Evolutionary conservation across 441 rosid species (phyloP), one percentile per base, ranked within the genome.

Genomic region (Pelargonium australe): DNA sequence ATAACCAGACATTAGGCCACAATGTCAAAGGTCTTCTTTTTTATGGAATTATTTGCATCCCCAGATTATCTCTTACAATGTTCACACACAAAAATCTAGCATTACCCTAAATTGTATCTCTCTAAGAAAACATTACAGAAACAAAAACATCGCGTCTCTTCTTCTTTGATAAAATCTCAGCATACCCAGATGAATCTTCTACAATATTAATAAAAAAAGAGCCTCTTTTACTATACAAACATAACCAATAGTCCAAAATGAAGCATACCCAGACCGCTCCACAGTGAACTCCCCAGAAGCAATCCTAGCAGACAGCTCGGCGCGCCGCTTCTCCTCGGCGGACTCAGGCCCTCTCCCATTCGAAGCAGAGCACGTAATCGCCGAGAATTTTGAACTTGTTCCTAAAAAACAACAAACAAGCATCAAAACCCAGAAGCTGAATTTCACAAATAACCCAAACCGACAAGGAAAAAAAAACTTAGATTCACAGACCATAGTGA

Each of bases 201-300:
- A 19, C 37, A 58, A 1, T 9, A 69, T 12, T 8, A 37, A 60
- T 7, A 31, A 3, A 40, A 53, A 31, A 68, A 12, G 9, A 23
- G 10, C 5, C 40, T 34, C 40, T 34, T 34, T 34, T 34, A 34
- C 7, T 34, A 34, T 34, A 34, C 5, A 34, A 34, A 34, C 40
- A 34, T 34, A 34, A 34, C 45, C 68, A 45, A 47, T 43, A 45
- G 14, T 0, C 14, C 5, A 9, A 28, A 45, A 25, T 44, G 43
- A 23, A 57, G 16, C 60, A 67, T 80, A 91, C 98, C 94, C 80
- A 67, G 89, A 69, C 75, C 83, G 76, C 43, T 74, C 76, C 0
- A 88, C 91, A 4, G 94, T 91, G 80, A 91, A 94, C 17, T 84
- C 97, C 49, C 96, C 96, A 47, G 97, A 86, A 80, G 96, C 89